Base-by-base conservation (phyloP, 257 asterid genomes). In the Eustoma russellianum region DNA sequence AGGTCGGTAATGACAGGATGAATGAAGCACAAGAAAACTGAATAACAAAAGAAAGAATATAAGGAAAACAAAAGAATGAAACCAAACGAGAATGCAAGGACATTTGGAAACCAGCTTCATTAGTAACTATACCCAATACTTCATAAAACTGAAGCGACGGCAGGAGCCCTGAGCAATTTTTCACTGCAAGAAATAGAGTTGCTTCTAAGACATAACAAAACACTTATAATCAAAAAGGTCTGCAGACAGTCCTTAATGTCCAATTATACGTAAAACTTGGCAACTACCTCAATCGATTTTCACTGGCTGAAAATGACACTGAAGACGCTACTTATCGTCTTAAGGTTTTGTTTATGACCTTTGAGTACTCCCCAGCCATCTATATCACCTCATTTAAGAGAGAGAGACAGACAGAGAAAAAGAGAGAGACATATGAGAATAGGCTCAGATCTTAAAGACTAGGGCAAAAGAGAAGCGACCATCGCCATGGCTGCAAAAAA, bases 31-130 rank as follows among this genome's bases (percentile, higher is more conserved):
- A 41, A 13, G 6, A 19, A 24, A 49, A 43, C 16, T 57, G 48
- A n/a, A 24, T 33, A 49, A 47, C 52, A n/a, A 55, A n/a, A 46
- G 57, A 15, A 5, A 59, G 24, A 17, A 34, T 53, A 55, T 30
- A 1, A 28, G 15, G 54, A 68, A 48, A 10, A 3, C 13, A 57
- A 30, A 50, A 13, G 46, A 17, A n/a, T 2, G 9, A 30, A 33
- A 52, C 24, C 61, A 44, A 53, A 17, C 52, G 48, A 46, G 49
- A 46, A 16, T 51, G 40, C 9, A 55, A 52, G 40, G 57, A 51
- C 63, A 90, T 95, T 96, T 91, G 79, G 16, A 85, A 76, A 60
- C 92, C 95, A 49, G 96, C 91, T 47, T 88, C 83, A 52, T 75
- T 65, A 38, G 96, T 73, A 30, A 84, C 84, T 41, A 83, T 75